Evolutionary conservation across 202 grass and related monocot genomes (phyloP).

Genomic region (Digitaria exilis): DNA sequence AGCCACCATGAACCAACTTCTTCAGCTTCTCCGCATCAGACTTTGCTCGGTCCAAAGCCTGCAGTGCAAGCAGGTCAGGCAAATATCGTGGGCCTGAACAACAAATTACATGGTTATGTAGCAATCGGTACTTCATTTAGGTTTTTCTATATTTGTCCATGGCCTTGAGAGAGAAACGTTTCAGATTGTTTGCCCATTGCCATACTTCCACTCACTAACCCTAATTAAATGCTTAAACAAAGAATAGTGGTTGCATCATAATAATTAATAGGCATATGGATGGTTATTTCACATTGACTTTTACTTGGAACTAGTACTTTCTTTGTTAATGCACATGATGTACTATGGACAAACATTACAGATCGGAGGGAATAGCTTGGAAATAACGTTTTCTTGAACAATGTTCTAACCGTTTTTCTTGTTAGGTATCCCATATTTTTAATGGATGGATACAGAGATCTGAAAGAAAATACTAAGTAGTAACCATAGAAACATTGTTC

Average conservation of each 20-base stretch:
- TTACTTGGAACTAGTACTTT: neutral
- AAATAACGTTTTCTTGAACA: neutral
- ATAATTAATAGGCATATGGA: neutral
- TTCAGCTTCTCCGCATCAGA: conserved; percentile 90
- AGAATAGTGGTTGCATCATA: neutral
- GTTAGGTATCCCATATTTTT: neutral
- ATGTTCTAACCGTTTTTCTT: neutral
- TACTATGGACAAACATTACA: neutral
- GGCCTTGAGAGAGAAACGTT: neutral
- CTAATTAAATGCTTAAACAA: neutral
- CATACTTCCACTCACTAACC: neutral
- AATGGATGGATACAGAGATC: neutral
- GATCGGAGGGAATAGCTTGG: neutral
- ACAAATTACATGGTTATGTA: neutral
- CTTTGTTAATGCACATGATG: neutral
- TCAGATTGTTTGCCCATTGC: neutral
- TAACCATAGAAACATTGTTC: neutral
- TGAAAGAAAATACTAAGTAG: neutral
- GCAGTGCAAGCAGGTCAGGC: conserved; percentile 15
- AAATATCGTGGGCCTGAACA: neutral
- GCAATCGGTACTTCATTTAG: neutral
- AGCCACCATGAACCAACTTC: conserved; percentile 67
- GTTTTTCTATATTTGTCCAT: neutral
- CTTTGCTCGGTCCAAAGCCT: conserved; percentile 95
- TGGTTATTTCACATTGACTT: neutral